A percentile compares a stretch with the other conserved stretches of the same genome.
These are phyloP conservation scores for Neurospora sp. DNA, from an alignment of 2,329 filamentous ascomycete genomes.

Conservation along the genomic window DNA sequence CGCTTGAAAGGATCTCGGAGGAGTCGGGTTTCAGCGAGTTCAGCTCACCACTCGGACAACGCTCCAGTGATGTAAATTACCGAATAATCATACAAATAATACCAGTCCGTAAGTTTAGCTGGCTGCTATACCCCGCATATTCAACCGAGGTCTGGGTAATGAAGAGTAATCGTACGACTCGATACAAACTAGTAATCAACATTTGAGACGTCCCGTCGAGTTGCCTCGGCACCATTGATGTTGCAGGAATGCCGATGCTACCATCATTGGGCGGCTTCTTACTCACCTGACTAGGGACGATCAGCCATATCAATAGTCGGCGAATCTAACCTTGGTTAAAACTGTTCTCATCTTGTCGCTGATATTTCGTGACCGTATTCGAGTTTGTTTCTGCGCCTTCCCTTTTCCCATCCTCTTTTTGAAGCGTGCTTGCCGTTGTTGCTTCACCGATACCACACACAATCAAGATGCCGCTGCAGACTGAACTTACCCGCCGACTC, in stretches of 20 bases:
- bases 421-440: neutral
- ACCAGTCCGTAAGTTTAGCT: neutral
- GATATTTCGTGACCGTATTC: constrained; percentile 1
- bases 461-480: constrained; percentile 44
- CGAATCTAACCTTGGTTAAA: constrained; percentile 3
- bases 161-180: neutral
- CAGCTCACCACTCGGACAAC: neutral
- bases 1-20: neutral
- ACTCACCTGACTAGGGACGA: neutral
- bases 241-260: neutral
- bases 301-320: neutral
- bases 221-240: neutral
- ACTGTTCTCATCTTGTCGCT: constrained; percentile 3
- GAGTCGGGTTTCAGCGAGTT: neutral
- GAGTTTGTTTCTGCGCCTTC: constrained; percentile 3
- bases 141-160: neutral
- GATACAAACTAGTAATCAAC: neutral
- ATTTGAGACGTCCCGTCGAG: neutral
- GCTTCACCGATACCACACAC: constrained; percentile 1
- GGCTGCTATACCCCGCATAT: neutral
- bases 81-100: neutral
- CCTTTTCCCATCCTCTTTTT: constrained; percentile 1
- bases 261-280: neutral
- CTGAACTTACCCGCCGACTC: constrained; percentile 46
- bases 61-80: neutral